Evolutionary conservation across 192 early-diverging fungal species (phyloP).

Genomic region (Coemansia sp.): DNA sequence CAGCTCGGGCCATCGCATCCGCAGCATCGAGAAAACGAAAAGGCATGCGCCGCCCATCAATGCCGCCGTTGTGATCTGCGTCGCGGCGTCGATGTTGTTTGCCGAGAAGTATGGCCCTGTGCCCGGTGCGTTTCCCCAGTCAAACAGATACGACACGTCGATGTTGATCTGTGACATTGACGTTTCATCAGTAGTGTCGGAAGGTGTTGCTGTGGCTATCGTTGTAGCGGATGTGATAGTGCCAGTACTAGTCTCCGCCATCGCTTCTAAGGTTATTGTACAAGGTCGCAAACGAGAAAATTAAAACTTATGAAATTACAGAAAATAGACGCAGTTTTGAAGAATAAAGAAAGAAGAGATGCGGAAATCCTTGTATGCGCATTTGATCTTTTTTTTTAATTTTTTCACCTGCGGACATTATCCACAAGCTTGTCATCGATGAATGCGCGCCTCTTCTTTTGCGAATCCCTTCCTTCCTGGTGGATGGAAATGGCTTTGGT

Average conservation of each 20-base stretch:
- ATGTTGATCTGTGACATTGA: conserved; percentile 34
- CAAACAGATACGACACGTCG: conserved; percentile 33
- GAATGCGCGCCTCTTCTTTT: too few species aligned
- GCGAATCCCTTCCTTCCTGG: too few species aligned
- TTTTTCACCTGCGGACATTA: too few species aligned
- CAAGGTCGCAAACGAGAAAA: not conserved
- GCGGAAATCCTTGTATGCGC: too few species aligned
- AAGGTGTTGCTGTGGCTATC: not conserved
- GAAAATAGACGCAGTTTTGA: too few species aligned
- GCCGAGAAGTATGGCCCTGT: conserved; percentile 47
- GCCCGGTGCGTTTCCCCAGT: conserved; percentile 51
- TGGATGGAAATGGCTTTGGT: too few species aligned
- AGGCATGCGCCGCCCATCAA: conserved; percentile 42
- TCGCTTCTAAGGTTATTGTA: not conserved
- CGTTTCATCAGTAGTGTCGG: conserved; percentile 8
- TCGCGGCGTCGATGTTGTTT: conserved; percentile 52
- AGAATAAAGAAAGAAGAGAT: too few species aligned
- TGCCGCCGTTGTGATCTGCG: conserved; percentile 49
- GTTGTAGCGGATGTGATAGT: not conserved
- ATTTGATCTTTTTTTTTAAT: too few species aligned
- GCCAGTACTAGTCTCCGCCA: not conserved
- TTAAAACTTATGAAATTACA: too few species aligned
- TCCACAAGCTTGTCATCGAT: too few species aligned
- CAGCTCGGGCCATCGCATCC: conserved; percentile 49
- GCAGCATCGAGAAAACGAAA: conserved; percentile 44